These are phyloP conservation scores for Macaranga tanarius DNA, from an alignment of 441 rosid species.

Conservation along the genomic window DNA sequence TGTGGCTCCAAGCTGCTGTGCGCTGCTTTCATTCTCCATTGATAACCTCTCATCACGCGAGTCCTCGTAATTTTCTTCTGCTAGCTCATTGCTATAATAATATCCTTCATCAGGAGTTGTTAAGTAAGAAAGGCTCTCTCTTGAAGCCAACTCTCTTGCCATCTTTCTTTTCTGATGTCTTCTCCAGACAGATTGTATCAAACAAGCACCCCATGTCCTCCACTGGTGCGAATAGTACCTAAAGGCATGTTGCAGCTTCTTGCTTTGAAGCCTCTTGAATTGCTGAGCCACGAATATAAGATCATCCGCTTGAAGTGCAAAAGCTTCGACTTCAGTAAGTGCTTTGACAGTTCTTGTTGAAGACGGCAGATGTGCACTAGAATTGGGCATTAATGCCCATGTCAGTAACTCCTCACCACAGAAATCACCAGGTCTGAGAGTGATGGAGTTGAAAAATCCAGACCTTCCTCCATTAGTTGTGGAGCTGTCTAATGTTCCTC, in stretches of 20 bases:
- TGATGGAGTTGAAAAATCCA: slow-evolving; percentile 43
- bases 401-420: slow-evolving; percentile 40
- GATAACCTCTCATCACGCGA: slow-evolving; percentile 16
- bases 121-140: slow-evolving; percentile 18
- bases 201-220: slow-evolving; percentile 44
- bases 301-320: slow-evolving; percentile 40
- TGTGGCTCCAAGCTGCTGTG: slow-evolving; percentile 50
- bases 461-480: slow-evolving; percentile 45
- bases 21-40: slow-evolving; percentile 22
- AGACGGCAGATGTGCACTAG: slow-evolving; percentile 30
- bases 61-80: slow-evolving; percentile 21
- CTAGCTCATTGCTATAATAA: slow-evolving; percentile 11
- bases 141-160: slow-evolving; percentile 27
- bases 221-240: slow-evolving; percentile 44
- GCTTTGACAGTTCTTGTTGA: slow-evolving; percentile 41
- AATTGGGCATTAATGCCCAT: slow-evolving; percentile 40
- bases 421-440: slow-evolving; percentile 42
- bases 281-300: slow-evolving; percentile 35
- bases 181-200: slow-evolving; percentile 42
- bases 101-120: slow-evolving; percentile 14
- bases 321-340: slow-evolving; percentile 36
- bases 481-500: slow-evolving; percentile 43
- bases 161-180: slow-evolving; percentile 32
- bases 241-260: slow-evolving; percentile 36
- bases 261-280: slow-evolving; percentile 42